Evolutionary conservation across 139 green algal genomes (phyloP).

Genomic region (Chlamydomonas sp.): DNA sequence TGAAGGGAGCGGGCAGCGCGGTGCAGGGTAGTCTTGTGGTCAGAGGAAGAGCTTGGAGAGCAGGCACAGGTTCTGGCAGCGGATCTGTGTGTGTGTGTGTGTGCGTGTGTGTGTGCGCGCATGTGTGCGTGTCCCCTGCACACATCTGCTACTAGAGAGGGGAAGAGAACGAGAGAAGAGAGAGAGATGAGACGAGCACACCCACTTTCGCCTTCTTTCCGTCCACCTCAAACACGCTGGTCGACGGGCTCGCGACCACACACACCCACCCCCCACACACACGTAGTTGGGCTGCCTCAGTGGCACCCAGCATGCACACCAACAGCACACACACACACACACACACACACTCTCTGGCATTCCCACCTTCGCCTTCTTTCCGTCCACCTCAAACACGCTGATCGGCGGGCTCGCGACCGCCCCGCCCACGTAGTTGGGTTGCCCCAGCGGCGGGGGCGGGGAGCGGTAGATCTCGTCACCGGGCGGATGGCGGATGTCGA

Average conservation of each 20-base stretch:
- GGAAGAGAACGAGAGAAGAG: too few relatives aligned
- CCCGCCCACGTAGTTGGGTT: constrained; percentile 40
- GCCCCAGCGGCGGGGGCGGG: constrained; percentile 35
- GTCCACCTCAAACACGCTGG: constrained; percentile 86
- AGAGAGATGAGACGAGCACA: too few relatives aligned
- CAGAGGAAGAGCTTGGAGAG: constrained; percentile 97
- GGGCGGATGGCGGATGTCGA: constrained; percentile 78
- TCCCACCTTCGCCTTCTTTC: constrained; percentile 61
- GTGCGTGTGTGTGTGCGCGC: constrained; percentile 39
- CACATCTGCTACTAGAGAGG: background rate
- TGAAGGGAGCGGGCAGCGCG: constrained; percentile 95
- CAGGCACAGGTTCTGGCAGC: constrained; percentile 98
- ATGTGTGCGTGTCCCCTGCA: too few relatives aligned
- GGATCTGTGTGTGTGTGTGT: too few relatives aligned
- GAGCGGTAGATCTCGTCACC: constrained; percentile 86
- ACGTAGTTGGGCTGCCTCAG: constrained; percentile 34
- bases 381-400: constrained; percentile 85
- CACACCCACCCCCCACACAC: too few relatives aligned
- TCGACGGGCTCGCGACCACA: constrained; percentile 54
- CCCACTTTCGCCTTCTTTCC: constrained; percentile 65
- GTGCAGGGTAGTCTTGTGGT: constrained; percentile 99
- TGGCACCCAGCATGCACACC: too few relatives aligned
- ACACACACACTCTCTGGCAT: background rate
- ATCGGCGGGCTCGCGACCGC: constrained; percentile 61
- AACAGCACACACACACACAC: too few relatives aligned